A percentile compares a stretch with the other conserved stretches of the same genome.
These are phyloP conservation scores for Cordyceps tenuipes DNA, from an alignment of 2,329 filamentous ascomycete species.

Conservation along the genomic window DNA sequence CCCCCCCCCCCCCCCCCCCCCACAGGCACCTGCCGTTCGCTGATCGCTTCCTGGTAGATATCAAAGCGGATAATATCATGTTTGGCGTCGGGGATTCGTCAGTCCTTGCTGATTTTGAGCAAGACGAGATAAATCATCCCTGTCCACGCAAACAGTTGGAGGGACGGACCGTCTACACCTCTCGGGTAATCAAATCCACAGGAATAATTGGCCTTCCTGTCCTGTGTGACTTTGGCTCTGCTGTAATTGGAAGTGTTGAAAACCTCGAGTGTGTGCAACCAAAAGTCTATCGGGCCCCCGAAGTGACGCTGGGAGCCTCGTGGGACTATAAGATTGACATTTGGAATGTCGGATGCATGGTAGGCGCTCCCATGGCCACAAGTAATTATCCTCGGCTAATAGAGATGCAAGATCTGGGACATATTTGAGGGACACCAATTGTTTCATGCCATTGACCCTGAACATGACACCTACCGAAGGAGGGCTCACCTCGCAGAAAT, in stretches of 20 bases:
- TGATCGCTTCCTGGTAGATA: background rate
- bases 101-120: background rate
- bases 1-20: too few species aligned
- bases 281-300: background rate
- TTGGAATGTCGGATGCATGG: conserved; percentile 2
- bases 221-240: background rate
- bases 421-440: background rate
- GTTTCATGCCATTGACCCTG: background rate
- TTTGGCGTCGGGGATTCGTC: background rate
- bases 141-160: background rate
- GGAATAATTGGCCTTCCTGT: background rate
- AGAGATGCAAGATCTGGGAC: background rate
- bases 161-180: background rate
- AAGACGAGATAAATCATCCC: background rate
- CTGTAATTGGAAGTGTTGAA: background rate
- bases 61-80: conserved; percentile 1
- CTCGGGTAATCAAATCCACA: background rate
- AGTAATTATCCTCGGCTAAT: background rate
- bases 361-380: background rate
- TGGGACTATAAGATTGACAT: background rate
- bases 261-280: background rate
- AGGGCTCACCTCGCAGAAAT: background rate
- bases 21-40: background rate
- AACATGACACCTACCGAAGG: background rate
- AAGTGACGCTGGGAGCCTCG: background rate